phyloP scores from a whole-genome alignment of 345 rosid species.

The Erysimum cheiranthoides region DNA sequence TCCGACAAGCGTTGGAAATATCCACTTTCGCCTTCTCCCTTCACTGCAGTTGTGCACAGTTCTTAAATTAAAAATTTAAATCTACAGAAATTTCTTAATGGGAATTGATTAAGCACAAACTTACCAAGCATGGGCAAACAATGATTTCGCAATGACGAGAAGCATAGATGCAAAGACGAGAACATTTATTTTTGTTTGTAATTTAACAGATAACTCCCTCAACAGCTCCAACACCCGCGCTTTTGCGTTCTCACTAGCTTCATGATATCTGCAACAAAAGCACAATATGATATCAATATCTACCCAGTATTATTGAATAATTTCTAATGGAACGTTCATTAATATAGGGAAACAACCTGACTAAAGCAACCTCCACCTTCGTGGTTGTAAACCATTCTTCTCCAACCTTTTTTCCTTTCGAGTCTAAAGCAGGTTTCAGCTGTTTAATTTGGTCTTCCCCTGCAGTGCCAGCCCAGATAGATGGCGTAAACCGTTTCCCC shows the following conservation, averaged over 20 bases:
- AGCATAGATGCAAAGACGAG: slow-evolving; percentile 88
- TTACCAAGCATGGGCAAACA: slow-evolving; percentile 90
- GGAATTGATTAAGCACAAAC: slow-evolving; percentile 16
- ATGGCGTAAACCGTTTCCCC: slow-evolving; percentile 82
- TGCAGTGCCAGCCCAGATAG: slow-evolving; percentile 85
- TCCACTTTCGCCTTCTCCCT: slow-evolving; percentile 96
- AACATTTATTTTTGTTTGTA: slow-evolving; percentile 80
- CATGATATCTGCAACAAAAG: slow-evolving; percentile 71
- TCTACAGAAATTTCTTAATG: slow-evolving; percentile 25
- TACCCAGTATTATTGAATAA: background rate
- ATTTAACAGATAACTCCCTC: slow-evolving; percentile 78
- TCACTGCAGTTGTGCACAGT: slow-evolving; percentile 59
- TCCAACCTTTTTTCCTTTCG: slow-evolving; percentile 93
- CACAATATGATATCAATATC: slow-evolving; percentile 17
- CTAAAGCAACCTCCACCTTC: slow-evolving; percentile 83
- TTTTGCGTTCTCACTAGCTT: slow-evolving; percentile 77
- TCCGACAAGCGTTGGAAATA: slow-evolving; percentile 73
- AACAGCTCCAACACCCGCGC: slow-evolving; percentile 78
- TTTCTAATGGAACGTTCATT: background rate
- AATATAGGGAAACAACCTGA: slow-evolving; percentile 55
- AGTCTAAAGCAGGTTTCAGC: slow-evolving; percentile 84
- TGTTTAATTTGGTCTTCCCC: slow-evolving; percentile 97
- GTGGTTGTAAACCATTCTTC: slow-evolving; percentile 95
- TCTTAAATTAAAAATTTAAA: slow-evolving; percentile 36
- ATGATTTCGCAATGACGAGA: slow-evolving; percentile 90